Base-by-base conservation (phyloP, 2,329 filamentous ascomycete genomes). In the Drechslera avenae region DNA sequence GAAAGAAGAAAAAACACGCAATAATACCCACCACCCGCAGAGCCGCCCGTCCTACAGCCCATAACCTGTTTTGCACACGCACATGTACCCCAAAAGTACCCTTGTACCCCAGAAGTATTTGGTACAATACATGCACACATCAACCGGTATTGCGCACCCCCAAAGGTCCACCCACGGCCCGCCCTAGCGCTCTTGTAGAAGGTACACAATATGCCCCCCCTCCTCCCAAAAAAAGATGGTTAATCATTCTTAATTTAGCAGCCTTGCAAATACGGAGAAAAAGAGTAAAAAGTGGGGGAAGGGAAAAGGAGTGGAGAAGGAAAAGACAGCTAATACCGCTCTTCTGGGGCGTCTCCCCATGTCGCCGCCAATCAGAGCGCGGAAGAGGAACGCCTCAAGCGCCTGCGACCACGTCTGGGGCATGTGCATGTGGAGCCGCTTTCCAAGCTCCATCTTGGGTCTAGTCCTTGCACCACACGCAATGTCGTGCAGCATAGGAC, bases 21-120 rank as follows among this genome's bases (percentile, higher is more conserved):
- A 39, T 26, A 8, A 19, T 48, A 43, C 13, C 57, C 50, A 44
- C 41, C 52, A 53, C 56, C 62, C 64, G 64, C 64, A 67, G 63
- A 67, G 64, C 64, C 64, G 63, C 64, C 60, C 62, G 62, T 62
- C 52, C 52, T 45, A 58, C 60, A 42, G 34, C 18, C 53, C 14
- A 23, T 35, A 17, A 44, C 39, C 36, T 28, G 31, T 54, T 28
- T 28, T 28, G 9, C 26, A 28, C 26, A 28, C 2, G 9, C 23
- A 7, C 23, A 13, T n/a, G n/a, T n/a, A 23, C 21, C 26, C 9
- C 10, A 14, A 12, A 39, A 39, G 12, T 14, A 7, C n/a, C 19
- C 28, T 33, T 33, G 28, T 33, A 42, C 39, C 30, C 39, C 26
- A n/a, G 26, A 28, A 10, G 26, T 28, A 28, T 10, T n/a, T n/a